Evolutionary conservation across 2,329 filamentous ascomycete species (phyloP).

Genomic region (Colletotrichum lupini): DNA sequence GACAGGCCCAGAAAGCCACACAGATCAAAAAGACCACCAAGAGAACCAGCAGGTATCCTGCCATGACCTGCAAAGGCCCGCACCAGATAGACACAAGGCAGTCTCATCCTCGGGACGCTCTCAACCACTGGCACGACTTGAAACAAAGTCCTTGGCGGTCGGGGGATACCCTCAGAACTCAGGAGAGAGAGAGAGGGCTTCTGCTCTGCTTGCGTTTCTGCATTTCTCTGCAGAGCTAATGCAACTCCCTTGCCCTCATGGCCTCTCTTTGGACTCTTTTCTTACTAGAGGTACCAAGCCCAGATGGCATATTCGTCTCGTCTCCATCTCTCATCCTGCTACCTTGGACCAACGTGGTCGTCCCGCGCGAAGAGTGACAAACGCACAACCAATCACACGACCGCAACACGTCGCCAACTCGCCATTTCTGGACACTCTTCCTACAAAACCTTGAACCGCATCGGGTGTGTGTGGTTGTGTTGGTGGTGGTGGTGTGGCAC

Average conservation of each 20-base stretch:
- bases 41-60: background rate
- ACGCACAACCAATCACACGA: slow-evolving; percentile 12
- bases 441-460: slow-evolving; percentile 9
- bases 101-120: slow-evolving; percentile 22
- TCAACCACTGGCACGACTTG: slow-evolving; percentile 25
- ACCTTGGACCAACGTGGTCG: background rate
- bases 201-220: background rate
- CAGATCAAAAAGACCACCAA: background rate
- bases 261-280: background rate
- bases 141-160: slow-evolving; percentile 17
- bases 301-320: background rate
- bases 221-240: background rate
- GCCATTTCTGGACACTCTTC: slow-evolving; percentile 5
- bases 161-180: no score
- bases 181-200: no score
- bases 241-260: background rate
- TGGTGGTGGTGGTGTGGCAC: background rate
- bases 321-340: background rate
- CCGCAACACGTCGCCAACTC: slow-evolving; percentile 14
- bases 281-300: background rate
- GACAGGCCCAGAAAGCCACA: background rate
- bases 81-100: slow-evolving; percentile 16
- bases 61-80: slow-evolving; percentile 2
- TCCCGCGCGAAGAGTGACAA: background rate
- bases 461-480: background rate